Conservation (phyloP, 2,329 filamentous ascomycete genomes). For the Rhynchosporium graminicola region DNA sequence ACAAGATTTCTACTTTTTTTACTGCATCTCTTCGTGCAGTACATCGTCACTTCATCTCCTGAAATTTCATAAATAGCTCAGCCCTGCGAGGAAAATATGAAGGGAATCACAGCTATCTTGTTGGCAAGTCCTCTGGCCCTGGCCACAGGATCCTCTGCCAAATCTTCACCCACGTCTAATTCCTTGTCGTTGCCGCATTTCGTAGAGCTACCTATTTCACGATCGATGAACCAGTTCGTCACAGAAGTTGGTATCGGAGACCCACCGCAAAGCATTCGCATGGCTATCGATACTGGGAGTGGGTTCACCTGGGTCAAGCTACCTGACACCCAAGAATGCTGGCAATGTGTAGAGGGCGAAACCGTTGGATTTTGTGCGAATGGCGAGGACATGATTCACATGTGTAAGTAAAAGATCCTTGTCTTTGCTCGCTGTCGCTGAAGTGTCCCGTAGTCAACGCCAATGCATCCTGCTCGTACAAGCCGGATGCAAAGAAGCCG, state of each 20-base stretch:
- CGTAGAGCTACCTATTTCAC: background rate
- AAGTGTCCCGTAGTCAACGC: conserved; percentile 47
- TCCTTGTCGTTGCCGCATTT: background rate
- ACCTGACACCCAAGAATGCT: conserved; percentile 41
- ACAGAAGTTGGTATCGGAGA: conserved; percentile 49
- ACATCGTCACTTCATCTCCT: too few relatives aligned
- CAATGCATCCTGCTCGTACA: conserved; percentile 41
- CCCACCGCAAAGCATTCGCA: conserved; percentile 53
- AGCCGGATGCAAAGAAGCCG: background rate
- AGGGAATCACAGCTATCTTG: too few relatives aligned
- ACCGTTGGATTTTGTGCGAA: background rate
- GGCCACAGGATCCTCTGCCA: too few relatives aligned
- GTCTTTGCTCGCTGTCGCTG: background rate
- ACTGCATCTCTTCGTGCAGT: too few relatives aligned
- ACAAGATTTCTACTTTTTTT: too few relatives aligned
- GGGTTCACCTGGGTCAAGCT: conserved; percentile 58
- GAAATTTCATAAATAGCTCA: too few relatives aligned
- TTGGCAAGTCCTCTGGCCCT: too few relatives aligned
- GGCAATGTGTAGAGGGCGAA: conserved; percentile 40
- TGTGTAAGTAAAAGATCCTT: background rate
- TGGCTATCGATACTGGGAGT: conserved; percentile 63
- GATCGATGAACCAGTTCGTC: background rate
- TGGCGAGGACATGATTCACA: background rate
- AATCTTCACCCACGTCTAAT: background rate
- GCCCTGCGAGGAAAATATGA: too few relatives aligned